Conservation (phyloP, 2,329 filamentous ascomycete species). For the Xylariomycetidae sp. region DNA sequence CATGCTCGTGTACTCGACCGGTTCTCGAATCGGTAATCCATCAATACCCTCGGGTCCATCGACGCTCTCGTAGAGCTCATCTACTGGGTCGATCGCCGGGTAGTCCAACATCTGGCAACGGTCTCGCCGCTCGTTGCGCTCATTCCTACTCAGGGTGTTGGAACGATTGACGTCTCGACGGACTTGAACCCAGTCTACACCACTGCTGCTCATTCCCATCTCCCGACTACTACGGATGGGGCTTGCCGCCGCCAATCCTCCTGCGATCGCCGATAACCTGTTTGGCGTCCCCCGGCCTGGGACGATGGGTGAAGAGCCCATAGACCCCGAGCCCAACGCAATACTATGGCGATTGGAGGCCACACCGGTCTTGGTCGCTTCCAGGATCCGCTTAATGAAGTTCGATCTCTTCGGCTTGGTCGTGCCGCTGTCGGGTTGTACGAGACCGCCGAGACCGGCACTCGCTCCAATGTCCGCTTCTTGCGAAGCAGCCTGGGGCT, state of each 20-base stretch:
- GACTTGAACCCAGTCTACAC: conserved; percentile 97
- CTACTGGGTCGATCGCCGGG: conserved; percentile 79
- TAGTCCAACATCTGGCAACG: conserved; percentile 93
- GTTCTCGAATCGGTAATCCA: conserved; percentile 73
- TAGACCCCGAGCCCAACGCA: conserved; percentile 48
- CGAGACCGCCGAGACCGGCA: conserved; percentile 75
- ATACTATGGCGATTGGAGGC: conserved; percentile 85
- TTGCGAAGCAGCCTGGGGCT: conserved; percentile 60
- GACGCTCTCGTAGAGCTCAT: conserved; percentile 76
- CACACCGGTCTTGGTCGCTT: conserved; percentile 88
- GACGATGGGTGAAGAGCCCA: conserved; percentile 36
- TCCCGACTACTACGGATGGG: conserved; percentile 53
- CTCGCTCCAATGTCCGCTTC: conserved; percentile 60
- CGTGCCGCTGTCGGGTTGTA: conserved; percentile 42
- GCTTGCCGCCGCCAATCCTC: conserved; percentile 20
- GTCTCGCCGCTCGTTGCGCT: conserved; percentile 77
- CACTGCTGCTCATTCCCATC: conserved; percentile 56
- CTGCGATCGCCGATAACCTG: conserved; percentile 40
- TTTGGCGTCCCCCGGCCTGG: conserved; percentile 37
- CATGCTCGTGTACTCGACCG: conserved; percentile 72
- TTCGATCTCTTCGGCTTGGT: conserved; percentile 78
- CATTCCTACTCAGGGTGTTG: conserved; percentile 85
- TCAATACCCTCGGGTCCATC: conserved; percentile 88
- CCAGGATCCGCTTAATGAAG: conserved; percentile 93
- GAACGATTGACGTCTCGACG: conserved; percentile 92